Conservation (phyloP, 2,329 filamentous ascomycete genomes). For the Thelonectria discophora region DNA sequence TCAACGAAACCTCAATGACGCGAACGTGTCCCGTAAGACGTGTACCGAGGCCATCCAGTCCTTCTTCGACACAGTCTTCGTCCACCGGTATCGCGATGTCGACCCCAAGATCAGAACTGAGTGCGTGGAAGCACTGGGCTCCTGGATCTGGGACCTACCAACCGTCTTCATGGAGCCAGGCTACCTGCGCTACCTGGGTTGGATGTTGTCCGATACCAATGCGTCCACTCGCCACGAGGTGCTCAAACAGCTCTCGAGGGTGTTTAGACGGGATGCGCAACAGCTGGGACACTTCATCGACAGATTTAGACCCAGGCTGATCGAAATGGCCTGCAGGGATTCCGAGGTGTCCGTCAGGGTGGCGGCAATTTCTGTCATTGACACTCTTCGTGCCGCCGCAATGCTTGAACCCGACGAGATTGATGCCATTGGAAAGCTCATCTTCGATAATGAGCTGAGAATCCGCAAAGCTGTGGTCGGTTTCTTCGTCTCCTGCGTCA, state of each 20-base stretch:
- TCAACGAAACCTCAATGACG: slow-evolving; percentile 75
- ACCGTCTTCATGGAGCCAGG: slow-evolving; percentile 90
- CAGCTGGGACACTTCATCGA: slow-evolving; percentile 93
- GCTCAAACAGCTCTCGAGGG: slow-evolving; percentile 79
- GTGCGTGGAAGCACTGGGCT: slow-evolving; percentile 84
- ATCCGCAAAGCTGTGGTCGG: slow-evolving; percentile 88
- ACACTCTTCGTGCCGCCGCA: slow-evolving; percentile 82
- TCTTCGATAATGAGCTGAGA: slow-evolving; percentile 86
- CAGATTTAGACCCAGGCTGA: slow-evolving; percentile 83
- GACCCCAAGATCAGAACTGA: slow-evolving; percentile 89
- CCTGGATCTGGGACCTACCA: slow-evolving; percentile 87
- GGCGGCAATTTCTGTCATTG: slow-evolving; percentile 81
- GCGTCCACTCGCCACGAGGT: slow-evolving; percentile 83
- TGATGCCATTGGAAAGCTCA: slow-evolving; percentile 83
- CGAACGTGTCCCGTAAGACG: slow-evolving; percentile 72
- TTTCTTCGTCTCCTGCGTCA: slow-evolving; percentile 90
- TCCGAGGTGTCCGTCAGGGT: slow-evolving; percentile 83
- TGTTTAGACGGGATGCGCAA: slow-evolving; percentile 84
- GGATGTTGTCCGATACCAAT: slow-evolving; percentile 88
- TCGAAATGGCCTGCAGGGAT: slow-evolving; percentile 92
- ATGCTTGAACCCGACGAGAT: slow-evolving; percentile 92
- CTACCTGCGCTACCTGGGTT: slow-evolving; percentile 93
- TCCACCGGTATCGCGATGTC: slow-evolving; percentile 94
- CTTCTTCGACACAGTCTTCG: slow-evolving; percentile 91
- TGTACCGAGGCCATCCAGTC: slow-evolving; percentile 80